Conservation (phyloP, 202 grass and related monocot species). For the Saccharum hybrid region DNA sequence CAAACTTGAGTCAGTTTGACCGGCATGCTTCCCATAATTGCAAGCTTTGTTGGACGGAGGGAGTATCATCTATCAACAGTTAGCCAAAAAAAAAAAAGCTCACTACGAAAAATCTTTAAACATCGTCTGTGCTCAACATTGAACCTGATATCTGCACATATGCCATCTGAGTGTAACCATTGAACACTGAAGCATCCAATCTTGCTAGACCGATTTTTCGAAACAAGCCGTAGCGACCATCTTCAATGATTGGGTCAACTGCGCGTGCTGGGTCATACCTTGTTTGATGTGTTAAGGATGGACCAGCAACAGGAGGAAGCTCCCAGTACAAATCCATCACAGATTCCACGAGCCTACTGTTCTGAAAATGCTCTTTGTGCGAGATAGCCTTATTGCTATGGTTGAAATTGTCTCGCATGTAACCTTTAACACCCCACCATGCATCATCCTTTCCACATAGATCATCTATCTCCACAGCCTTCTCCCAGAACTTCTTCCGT, state of each 20-base stretch:
- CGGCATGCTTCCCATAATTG: too few species aligned
- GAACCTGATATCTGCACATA: constrained; percentile 70
- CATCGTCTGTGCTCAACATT: constrained; percentile 30
- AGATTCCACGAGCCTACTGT: constrained; percentile 78
- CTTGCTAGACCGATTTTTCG: constrained; percentile 69
- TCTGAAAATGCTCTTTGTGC: constrained; percentile 82
- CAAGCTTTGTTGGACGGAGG: too few species aligned
- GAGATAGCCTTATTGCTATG: constrained; percentile 70
- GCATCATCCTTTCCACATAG: constrained; percentile 72
- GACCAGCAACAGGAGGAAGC: constrained; percentile 84
- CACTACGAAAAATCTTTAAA: constrained; percentile 20
- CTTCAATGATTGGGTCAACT: constrained; percentile 78
- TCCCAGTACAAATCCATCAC: constrained; percentile 87
- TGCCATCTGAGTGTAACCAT: constrained; percentile 90
- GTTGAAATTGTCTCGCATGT: constrained; percentile 83
- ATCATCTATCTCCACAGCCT: constrained; percentile 77
- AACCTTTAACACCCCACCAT: constrained; percentile 91
- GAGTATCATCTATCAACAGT: too few species aligned
- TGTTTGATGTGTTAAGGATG: constrained; percentile 91
- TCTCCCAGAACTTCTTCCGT: constrained; percentile 74
- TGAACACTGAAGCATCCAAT: constrained; percentile 81
- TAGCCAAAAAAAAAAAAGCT: constrained; percentile 18
- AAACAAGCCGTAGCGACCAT: constrained; percentile 70
- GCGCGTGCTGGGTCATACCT: constrained; percentile 85
- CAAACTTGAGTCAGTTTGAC: too few species aligned